Evolutionary conservation across 2,329 filamentous ascomycete species (phyloP).

Genomic region (Fusarium humuli): DNA sequence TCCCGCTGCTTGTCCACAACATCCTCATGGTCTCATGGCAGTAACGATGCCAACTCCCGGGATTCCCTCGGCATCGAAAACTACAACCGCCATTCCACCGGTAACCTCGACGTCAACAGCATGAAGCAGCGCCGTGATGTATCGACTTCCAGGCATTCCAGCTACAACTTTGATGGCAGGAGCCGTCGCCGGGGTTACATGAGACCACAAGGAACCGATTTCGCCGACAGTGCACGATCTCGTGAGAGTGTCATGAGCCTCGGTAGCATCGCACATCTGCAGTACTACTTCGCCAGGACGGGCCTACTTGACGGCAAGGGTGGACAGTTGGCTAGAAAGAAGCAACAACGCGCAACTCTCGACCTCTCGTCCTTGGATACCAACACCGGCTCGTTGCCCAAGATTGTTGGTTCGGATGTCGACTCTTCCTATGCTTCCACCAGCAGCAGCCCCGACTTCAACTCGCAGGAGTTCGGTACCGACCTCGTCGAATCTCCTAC

Average conservation of each 20-base stretch:
- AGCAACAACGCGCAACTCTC: constrained; percentile 68
- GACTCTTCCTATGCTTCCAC: constrained; percentile 72
- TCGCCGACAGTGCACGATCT: constrained; percentile 88
- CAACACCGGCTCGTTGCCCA: constrained; percentile 49
- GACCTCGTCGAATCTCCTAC: constrained; percentile 62
- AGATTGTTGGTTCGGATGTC: constrained; percentile 59
- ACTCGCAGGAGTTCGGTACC: constrained; percentile 53
- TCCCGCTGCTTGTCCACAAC: constrained; percentile 73
- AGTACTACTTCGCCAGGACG: constrained; percentile 98
- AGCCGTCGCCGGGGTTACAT: constrained; percentile 82
- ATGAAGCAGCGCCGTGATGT: constrained; percentile 55
- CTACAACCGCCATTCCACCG: constrained; percentile 70
- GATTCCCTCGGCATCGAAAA: constrained; percentile 67
- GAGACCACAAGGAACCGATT: constrained; percentile 86
- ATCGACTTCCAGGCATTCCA: constrained; percentile 59
- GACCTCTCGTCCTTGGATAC: constrained; percentile 66
- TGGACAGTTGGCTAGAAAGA: constrained; percentile 82
- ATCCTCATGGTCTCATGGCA: constrained; percentile 68
- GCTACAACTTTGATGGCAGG: constrained; percentile 56
- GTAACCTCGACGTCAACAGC: constrained; percentile 67
- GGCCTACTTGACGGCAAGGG: constrained; percentile 94
- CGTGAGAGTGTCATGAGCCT: constrained; percentile 96
- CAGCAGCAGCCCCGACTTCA: constrained; percentile 68
- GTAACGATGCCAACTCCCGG: constrained; percentile 60
- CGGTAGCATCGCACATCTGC: constrained; percentile 95